Evolutionary conservation across 805 yeast genomes (phyloP), one percentile per base, ranked within the genome.

Genomic region (Candida silvatica): DNA sequence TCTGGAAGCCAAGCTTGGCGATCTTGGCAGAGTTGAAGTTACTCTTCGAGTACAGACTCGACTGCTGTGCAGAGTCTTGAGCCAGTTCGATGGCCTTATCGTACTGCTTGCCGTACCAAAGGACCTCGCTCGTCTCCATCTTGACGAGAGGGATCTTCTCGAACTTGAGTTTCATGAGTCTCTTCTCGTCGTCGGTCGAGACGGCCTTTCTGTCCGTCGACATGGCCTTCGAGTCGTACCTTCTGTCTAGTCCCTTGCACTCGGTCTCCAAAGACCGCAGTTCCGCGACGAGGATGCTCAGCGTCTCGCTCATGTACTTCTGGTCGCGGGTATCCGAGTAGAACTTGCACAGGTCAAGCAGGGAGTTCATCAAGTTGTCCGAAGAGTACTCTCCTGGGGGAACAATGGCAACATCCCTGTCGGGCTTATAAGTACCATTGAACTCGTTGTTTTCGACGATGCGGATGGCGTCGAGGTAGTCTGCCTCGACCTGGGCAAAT

Each of bases 101-200:
- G 3, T 52, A 42, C 3, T 56, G 35, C 1, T 57, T 56, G 22
- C 58, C 53, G 23, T 46, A 46, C 61, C 67, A 67, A 2, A 67
- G 39, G 5, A 68, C 43, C 42, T 68, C 72, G 29, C 70, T 61
- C 6, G 66, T 47, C 41, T 66, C 64, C 25, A 61, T 51, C 43
- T 62, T 63, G 24, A 67, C 35, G 30, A 66, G 40, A 5, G 72
- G 67, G 5, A 54, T 49, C 25, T 40, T 39, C 35, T 59, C 62
- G 27, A 38, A 48, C 32, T 48, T 46, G 6, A 59, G 31, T 32
- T 48, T 51, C 27, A 40, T 36, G 2, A 49, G 27, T 31, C 61
- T 41, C 16, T 43, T 39, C 23, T 51, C 48, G 20, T 39, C 33
- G 23, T 35, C 37, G 20, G 39, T 39, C 1, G 40, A 37, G 5